A percentile compares a stretch with the other conserved stretches of the same genome.
Conservation (phyloP, 75 land plant species). For the Ceratopteris richardii region DNA sequence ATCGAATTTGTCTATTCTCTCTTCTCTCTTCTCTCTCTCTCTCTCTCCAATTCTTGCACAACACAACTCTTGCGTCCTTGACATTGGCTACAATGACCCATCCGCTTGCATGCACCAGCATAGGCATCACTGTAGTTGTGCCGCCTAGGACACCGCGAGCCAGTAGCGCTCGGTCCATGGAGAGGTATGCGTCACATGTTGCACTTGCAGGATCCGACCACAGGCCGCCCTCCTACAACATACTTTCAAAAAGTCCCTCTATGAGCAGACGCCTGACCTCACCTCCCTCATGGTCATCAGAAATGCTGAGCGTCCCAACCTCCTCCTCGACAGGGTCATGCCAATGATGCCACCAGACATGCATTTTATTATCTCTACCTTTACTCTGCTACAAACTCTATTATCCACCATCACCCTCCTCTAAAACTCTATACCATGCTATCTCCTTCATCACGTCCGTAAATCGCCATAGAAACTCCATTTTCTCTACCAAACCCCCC, state of each 20-base stretch:
- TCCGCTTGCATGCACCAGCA: slow-evolving; percentile 20
- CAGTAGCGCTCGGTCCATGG: slow-evolving; percentile 22
- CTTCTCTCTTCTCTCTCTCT: too few relatives aligned
- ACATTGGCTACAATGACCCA: slow-evolving; percentile 32
- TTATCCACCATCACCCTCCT: too few relatives aligned
- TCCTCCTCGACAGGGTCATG: too few relatives aligned
- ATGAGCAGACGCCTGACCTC: slow-evolving; percentile 3
- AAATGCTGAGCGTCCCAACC: slow-evolving; percentile 6
- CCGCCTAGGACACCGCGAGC: slow-evolving; percentile 14
- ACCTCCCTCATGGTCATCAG: slow-evolving; percentile 12
- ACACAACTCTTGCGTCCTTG: slow-evolving; percentile 28
- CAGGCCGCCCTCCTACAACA: slow-evolving; percentile 10
- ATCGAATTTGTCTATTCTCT: too few relatives aligned
- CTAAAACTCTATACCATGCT: too few relatives aligned
- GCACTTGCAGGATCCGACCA: slow-evolving; percentile 25
- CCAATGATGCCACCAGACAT: too few relatives aligned
- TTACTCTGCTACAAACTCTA: too few relatives aligned
- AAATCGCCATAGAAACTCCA: too few relatives aligned
- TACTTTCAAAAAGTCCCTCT: slow-evolving; percentile 7
- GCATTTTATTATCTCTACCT: too few relatives aligned
- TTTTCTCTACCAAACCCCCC: too few relatives aligned
- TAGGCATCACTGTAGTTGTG: slow-evolving; percentile 31
- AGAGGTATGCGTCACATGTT: slow-evolving; percentile 28
- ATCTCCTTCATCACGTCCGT: too few relatives aligned
- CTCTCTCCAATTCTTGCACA: slow-evolving; percentile 19